These are phyloP conservation scores for Dryas octopetala DNA, from an alignment of 306 rosid species.

Conservation along the genomic window DNA sequence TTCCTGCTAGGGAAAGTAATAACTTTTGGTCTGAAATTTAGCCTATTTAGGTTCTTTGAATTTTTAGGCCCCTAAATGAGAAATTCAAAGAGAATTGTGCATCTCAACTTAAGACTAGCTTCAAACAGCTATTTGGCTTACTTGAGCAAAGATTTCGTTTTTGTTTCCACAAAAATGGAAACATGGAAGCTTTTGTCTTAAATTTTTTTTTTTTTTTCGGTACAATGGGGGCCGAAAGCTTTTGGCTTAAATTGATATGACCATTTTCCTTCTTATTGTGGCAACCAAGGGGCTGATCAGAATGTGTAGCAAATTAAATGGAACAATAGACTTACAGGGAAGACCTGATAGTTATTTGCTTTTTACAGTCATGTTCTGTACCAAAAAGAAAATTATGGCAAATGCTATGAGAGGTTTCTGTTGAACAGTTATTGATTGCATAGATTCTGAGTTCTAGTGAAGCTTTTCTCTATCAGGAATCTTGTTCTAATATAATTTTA, in stretches of 20 bases:
- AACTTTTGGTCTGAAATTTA: background rate
- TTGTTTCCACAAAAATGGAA: background rate
- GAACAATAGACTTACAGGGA: background rate
- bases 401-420: background rate
- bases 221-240: no score
- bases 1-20: background rate
- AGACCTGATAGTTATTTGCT: background rate
- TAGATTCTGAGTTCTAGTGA: conserved; percentile 21
- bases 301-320: background rate
- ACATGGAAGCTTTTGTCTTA: background rate
- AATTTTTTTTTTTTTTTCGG: no score
- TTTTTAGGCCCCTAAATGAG: background rate
- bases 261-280: background rate
- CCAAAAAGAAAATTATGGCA: background rate
- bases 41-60: background rate
- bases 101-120: background rate
- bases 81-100: background rate
- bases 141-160: background rate
- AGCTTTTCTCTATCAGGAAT: conserved; percentile 5
- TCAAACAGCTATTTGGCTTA: background rate
- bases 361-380: background rate
- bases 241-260: background rate
- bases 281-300: background rate
- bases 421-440: background rate
- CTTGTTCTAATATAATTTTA: conserved; percentile 4